These are phyloP conservation scores for Fomitopsis betulina DNA, from an alignment of 1,284 basidiomycete species.

Conservation along the genomic window DNA sequence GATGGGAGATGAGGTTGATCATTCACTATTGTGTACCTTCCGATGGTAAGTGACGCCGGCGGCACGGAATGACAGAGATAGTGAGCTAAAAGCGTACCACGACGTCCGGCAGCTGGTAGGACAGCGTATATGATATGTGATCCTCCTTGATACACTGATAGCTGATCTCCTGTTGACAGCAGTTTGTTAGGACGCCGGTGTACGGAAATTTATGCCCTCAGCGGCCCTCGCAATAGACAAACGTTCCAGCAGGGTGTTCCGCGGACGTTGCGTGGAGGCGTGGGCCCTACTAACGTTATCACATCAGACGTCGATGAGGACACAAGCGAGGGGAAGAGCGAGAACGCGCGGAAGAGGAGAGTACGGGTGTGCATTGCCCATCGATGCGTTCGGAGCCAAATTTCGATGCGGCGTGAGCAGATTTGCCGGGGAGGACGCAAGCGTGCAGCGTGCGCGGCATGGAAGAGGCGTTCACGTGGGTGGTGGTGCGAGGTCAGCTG, in stretches of 20 bases:
- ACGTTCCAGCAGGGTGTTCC: neutral
- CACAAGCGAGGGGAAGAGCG: neutral
- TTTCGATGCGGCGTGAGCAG: neutral
- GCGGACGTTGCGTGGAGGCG: neutral
- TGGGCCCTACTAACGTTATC: neutral
- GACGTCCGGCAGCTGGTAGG: neutral
- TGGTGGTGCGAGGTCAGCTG: neutral
- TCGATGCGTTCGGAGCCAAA: neutral
- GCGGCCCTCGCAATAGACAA: neutral
- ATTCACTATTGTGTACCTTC: neutral
- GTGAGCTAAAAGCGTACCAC: neutral
- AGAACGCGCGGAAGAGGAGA: neutral
- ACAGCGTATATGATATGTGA: neutral
- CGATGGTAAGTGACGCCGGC: neutral
- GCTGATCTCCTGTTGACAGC: neutral
- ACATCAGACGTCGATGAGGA: neutral
- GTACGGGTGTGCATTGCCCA: neutral
- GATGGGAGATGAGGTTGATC: neutral
- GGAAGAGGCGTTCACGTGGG: neutral
- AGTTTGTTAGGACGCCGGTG: neutral
- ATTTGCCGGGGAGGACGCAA: neutral
- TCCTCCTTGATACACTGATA: constrained; percentile 1
- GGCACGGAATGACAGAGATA: neutral
- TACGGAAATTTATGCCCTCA: neutral
- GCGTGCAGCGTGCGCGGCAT: neutral